These are phyloP conservation scores for Diutina neorugosa DNA, from an alignment of 1,139 yeast genomes.

Conservation along the genomic window DNA sequence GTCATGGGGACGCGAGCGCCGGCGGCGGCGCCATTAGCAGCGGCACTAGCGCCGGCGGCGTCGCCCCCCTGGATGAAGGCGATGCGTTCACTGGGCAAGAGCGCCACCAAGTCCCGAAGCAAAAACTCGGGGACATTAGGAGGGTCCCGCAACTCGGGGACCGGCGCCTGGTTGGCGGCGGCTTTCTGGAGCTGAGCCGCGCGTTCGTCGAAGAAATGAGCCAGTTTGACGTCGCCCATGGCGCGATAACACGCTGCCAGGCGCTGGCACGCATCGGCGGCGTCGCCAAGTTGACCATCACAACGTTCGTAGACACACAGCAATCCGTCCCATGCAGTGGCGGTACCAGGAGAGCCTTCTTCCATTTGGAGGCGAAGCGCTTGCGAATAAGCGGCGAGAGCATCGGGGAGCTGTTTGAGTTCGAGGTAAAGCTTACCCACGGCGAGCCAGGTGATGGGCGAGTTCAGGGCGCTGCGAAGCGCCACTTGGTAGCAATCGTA, in stretches of 20 bases:
- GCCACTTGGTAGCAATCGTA: conserved; percentile 50
- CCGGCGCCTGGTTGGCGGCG: conserved; percentile 29
- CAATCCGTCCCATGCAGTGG: conserved; percentile 56
- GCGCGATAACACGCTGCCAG: conserved; percentile 38
- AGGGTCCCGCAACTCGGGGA: conserved; percentile 33
- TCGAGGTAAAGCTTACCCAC: conserved; percentile 50
- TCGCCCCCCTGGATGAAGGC: conserved; percentile 17
- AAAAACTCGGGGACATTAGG: conserved; percentile 37
- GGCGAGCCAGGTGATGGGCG: conserved; percentile 54
- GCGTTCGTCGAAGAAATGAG: conserved; percentile 29
- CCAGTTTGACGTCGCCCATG: conserved; percentile 33
- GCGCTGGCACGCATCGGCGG: conserved; percentile 45
- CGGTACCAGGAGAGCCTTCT: conserved; percentile 37
- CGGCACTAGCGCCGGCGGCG: background rate
- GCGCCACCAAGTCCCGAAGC: conserved; percentile 35
- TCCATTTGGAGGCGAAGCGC: conserved; percentile 43
- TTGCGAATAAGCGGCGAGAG: conserved; percentile 56
- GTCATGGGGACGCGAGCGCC: background rate
- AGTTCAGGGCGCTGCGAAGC: conserved; percentile 38
- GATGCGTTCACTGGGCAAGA: conserved; percentile 30
- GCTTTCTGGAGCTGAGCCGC: conserved; percentile 29
- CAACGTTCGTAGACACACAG: conserved; percentile 55
- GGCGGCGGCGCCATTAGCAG: background rate
- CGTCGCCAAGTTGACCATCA: conserved; percentile 47
- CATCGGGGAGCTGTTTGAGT: conserved; percentile 50